These are phyloP conservation scores for Phytophthora nicotianae DNA, from an alignment of 352 stramenopile genomes.

Conservation along the genomic window DNA sequence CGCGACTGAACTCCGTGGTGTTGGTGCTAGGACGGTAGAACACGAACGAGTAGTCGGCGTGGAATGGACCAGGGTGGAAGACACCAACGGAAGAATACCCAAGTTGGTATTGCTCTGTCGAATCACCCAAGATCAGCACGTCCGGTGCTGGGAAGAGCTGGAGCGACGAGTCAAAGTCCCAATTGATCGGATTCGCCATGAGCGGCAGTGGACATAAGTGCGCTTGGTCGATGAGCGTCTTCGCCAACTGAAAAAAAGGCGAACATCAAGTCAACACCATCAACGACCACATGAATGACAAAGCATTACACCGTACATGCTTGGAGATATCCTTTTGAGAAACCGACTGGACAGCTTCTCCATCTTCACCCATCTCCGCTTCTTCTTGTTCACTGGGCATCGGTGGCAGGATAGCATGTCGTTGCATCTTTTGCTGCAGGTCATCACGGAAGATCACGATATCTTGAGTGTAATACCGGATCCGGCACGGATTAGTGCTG, in stretches of 20 bases:
- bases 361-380: conserved; percentile 25
- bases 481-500: conserved; percentile 92
- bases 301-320: conserved; percentile 51
- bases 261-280: neutral
- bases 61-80: conserved; percentile 83
- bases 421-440: conserved; percentile 91
- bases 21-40: conserved; percentile 86
- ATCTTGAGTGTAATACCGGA: conserved; percentile 94
- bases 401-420: conserved; percentile 81
- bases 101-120: conserved; percentile 83
- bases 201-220: conserved; percentile 92
- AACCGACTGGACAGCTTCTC: conserved; percentile 24
- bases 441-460: conserved; percentile 94
- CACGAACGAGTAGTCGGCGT: conserved; percentile 88
- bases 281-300: conserved; percentile 8
- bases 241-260: conserved; percentile 59
- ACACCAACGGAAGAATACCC: conserved; percentile 82
- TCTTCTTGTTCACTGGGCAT: conserved; percentile 46
- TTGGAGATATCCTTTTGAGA: conserved; percentile 80
- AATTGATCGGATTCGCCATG: conserved; percentile 92
- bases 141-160: conserved; percentile 93
- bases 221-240: conserved; percentile 92
- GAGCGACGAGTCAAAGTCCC: conserved; percentile 92
- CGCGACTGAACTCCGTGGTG: conserved; percentile 83
- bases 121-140: conserved; percentile 85